Conservation (phyloP, 495 filamentous ascomycete genomes). For the Chaetomium fimeti region DNA sequence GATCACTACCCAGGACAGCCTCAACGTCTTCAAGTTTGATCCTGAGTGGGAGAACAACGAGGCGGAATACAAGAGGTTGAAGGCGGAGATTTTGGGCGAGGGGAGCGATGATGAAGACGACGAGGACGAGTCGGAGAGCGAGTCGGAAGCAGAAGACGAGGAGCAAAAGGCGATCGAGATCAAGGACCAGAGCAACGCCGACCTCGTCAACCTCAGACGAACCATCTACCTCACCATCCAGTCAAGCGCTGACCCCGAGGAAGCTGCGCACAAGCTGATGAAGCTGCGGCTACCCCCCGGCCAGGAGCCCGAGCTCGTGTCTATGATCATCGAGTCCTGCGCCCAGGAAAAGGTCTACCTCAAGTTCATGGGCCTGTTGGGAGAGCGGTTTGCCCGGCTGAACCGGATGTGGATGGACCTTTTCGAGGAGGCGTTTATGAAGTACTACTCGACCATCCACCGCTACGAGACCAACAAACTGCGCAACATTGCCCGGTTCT, state of each 20-base stretch:
- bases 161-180: conserved; percentile 75
- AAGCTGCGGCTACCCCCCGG: conserved; percentile 86
- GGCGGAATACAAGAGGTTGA: conserved; percentile 80
- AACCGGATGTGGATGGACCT: conserved; percentile 92
- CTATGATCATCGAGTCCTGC: conserved; percentile 96
- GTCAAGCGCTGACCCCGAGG: conserved; percentile 91
- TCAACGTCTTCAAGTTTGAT: conserved; percentile 97
- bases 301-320: conserved; percentile 83
- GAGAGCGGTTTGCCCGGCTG: conserved; percentile 90
- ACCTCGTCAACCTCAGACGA: conserved; percentile 86
- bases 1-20: conserved; percentile 73
- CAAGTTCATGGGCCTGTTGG: conserved; percentile 93
- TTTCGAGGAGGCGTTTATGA: conserved; percentile 82
- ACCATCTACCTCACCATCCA: conserved; percentile 98
- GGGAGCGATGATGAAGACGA: conserved; percentile 74
- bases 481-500: conserved; percentile 92
- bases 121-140: conserved; percentile 69
- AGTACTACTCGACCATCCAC: conserved; percentile 97
- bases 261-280: conserved; percentile 93
- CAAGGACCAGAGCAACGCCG: conserved; percentile 94
- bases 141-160: conserved; percentile 76
- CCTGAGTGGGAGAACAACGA: conserved; percentile 87
- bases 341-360: conserved; percentile 93
- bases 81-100: conserved; percentile 92
- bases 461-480: conserved; percentile 92